Evolutionary conservation across 2,329 filamentous ascomycete genomes (phyloP), one percentile per base, ranked within the genome.

Genomic region (Aspergillus tanneri): DNA sequence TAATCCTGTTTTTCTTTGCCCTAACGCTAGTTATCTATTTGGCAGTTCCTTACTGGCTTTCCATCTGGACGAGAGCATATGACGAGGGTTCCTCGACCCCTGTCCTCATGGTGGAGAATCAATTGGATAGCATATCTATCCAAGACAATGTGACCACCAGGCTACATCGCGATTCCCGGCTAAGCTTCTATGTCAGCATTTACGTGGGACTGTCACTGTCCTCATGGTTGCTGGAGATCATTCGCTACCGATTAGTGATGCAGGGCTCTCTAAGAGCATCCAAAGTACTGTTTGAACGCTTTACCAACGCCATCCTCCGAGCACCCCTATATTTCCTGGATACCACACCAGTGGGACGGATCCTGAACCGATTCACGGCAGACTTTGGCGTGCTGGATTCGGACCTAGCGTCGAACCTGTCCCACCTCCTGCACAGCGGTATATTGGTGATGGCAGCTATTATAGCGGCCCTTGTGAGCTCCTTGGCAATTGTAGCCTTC

Each of bases 321-420:
- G 83, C 87, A 2, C 87, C 86, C 2, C 73, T 90, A 12, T 76
- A 85, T 49, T 90, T 86, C 85, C 77, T 91, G 32, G 87, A 91
- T 62, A 90, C 86, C 0, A 84, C 88, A 0, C 88, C 88, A 0
- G 74, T 89, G 1, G 88, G 88, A 1, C 80, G 87, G 32, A 81
- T 91, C 23, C 72, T 90, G 27, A 91, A 91, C 69, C 79, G 88
- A 1, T 88, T 90, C 64, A 88, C 86, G 0, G 76, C 84, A 3
- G 88, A 91, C 67, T 90, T 91, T 66, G 82, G 84, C 56, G 78
- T 83, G 24, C 78, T 91, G 37, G 88, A 91, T 68, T 83, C 79
- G 18, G 76, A 80, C 32, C 71, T 90, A 39, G 79, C 82, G 9
- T 77, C 79, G 55, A 80, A 86, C 46, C 66, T 89, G 56, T 76